Conservation (phyloP, 1,139 yeast genomes). For the Arxiozyma telluris region DNA sequence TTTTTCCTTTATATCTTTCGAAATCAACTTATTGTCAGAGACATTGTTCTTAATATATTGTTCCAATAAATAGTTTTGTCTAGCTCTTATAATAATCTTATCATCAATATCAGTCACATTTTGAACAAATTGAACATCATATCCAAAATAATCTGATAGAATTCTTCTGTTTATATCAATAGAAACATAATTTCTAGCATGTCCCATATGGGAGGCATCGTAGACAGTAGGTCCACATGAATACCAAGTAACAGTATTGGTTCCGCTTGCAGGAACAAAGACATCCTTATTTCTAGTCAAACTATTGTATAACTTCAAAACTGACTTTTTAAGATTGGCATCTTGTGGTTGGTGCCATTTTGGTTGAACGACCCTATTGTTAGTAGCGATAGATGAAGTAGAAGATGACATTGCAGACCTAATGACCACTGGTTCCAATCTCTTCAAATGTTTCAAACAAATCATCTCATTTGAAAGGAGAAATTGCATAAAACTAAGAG, state of each 20-base stretch:
- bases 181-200: constrained; percentile 92
- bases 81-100: constrained; percentile 87
- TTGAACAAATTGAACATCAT: constrained; percentile 78
- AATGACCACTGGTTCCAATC: background rate
- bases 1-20: constrained; percentile 31
- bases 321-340: constrained; percentile 26
- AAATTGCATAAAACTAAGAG: background rate
- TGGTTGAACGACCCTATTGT: constrained; percentile 35
- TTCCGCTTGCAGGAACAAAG: constrained; percentile 52
- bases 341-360: constrained; percentile 35
- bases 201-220: constrained; percentile 98
- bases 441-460: background rate
- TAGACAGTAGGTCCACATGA: constrained; percentile 99
- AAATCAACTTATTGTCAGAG: constrained; percentile 13
- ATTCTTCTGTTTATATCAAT: constrained; percentile 88
- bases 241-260: constrained; percentile 78
- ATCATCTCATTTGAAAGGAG: background rate
- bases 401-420: constrained; percentile 8
- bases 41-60: constrained; percentile 35
- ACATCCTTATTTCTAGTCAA: constrained; percentile 73
- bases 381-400: constrained; percentile 7
- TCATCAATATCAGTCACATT: constrained; percentile 97
- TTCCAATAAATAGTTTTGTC: constrained; percentile 77
- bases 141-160: constrained; percentile 83
- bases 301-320: constrained; percentile 58